A percentile compares a stretch with the other conserved stretches of the same genome.
These are phyloP conservation scores for Globisporangium recalcitrans DNA, from an alignment of 352 stramenopile species.

Conservation along the genomic window DNA sequence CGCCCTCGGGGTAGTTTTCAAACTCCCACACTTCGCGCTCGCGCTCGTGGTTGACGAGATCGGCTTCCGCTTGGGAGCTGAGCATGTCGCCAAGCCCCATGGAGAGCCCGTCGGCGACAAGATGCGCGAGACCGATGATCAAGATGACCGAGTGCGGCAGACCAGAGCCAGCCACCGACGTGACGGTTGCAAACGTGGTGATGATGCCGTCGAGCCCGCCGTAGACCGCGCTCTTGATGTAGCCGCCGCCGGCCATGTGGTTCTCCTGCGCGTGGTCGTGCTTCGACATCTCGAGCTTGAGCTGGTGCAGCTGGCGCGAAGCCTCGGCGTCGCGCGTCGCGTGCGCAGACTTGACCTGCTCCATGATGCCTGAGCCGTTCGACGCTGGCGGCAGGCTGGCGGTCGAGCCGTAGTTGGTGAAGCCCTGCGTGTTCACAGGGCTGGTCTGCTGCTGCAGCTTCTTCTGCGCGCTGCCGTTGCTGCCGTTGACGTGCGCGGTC, in stretches of 20 bases:
- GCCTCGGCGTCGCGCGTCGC: slow-evolving; percentile 39
- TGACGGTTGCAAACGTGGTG: slow-evolving; percentile 94
- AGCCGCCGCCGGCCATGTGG: slow-evolving; percentile 59
- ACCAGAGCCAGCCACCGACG: slow-evolving; percentile 87
- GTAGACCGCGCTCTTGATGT: slow-evolving; percentile 91
- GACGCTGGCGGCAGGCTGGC: slow-evolving; percentile 11
- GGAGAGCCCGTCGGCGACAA: slow-evolving; percentile 92
- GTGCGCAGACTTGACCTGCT: slow-evolving; percentile 54
- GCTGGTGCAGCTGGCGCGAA: slow-evolving; percentile 57
- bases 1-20: slow-evolving; percentile 94
- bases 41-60: slow-evolving; percentile 92
- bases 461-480: slow-evolving; percentile 6
- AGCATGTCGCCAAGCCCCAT: slow-evolving; percentile 96
- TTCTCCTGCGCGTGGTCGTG: slow-evolving; percentile 66
- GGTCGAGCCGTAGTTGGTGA: slow-evolving; percentile 43
- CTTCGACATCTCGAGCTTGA: slow-evolving; percentile 55
- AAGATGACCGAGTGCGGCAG: slow-evolving; percentile 89
- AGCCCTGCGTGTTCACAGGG: slow-evolving; percentile 19
- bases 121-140: slow-evolving; percentile 93
- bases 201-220: slow-evolving; percentile 96
- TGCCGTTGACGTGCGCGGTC: not conserved
- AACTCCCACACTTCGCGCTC: slow-evolving; percentile 92
- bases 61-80: slow-evolving; percentile 89
- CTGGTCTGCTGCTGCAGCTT: slow-evolving; percentile 14
- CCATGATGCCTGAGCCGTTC: slow-evolving; percentile 37